Evolutionary conservation across 257 asterid species (phyloP).

Genomic region (Fraxinus quadrangulata): DNA sequence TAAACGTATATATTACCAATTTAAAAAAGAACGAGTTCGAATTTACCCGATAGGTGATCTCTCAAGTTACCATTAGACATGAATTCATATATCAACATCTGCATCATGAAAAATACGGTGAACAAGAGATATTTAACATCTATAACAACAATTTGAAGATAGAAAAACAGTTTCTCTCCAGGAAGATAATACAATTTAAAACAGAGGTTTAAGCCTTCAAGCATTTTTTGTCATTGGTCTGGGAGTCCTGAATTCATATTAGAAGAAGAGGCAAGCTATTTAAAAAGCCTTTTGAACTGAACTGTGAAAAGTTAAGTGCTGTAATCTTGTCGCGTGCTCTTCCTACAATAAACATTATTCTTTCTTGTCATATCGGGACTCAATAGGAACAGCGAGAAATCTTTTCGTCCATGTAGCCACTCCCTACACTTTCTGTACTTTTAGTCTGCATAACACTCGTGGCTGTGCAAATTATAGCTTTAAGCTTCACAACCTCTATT

Average conservation of each 20-base stretch:
- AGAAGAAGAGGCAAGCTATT: background rate
- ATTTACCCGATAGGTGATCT: slow-evolving; percentile 82
- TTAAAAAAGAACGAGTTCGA: background rate
- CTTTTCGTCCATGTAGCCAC: background rate
- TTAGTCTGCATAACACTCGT: background rate
- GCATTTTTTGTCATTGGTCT: background rate
- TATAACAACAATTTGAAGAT: background rate
- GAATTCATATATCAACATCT: slow-evolving; percentile 65
- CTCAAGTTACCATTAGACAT: slow-evolving; percentile 88
- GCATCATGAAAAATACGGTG: slow-evolving; percentile 8
- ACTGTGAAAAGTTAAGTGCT: background rate
- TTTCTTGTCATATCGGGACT: background rate
- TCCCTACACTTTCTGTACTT: background rate
- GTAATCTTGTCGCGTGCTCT: background rate
- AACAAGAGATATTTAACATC: slow-evolving; percentile 17
- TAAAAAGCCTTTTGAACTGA: background rate
- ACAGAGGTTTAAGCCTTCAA: too few species aligned
- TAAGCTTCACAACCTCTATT: background rate
- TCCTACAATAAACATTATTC: too few species aligned
- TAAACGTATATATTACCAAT: background rate
- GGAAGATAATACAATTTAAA: background rate
- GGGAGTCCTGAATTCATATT: background rate
- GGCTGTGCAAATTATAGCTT: background rate
- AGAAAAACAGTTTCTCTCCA: background rate
- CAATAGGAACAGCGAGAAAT: background rate